These are phyloP conservation scores for Dipodascus albidus DNA, from an alignment of 805 yeast species.

Conservation along the genomic window DNA sequence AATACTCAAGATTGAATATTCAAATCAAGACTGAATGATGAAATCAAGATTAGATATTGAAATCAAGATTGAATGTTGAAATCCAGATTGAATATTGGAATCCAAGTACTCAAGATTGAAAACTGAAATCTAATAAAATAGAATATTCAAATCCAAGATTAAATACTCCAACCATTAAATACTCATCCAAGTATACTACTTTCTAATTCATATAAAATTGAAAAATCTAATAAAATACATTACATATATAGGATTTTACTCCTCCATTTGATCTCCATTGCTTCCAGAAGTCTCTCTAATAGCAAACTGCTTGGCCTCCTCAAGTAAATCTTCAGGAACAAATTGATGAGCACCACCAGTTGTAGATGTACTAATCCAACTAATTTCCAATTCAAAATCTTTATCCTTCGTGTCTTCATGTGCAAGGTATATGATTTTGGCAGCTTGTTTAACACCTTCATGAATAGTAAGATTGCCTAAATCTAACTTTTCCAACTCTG, in stretches of 20 bases:
- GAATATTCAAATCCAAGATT: neutral
- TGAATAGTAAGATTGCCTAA: slow-evolving; percentile 53
- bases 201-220: neutral
- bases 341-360: slow-evolving; percentile 72
- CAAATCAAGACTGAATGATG: no score
- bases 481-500: slow-evolving; percentile 86
- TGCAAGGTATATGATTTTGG: slow-evolving; percentile 82
- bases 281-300: slow-evolving; percentile 67
- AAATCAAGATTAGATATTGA: no score
- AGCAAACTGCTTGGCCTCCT: slow-evolving; percentile 77
- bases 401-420: slow-evolving; percentile 98
- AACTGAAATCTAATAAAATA: neutral
- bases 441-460: slow-evolving; percentile 90
- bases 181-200: slow-evolving; percentile 4
- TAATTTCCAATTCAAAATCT: slow-evolving; percentile 87
- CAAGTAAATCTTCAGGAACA: slow-evolving; percentile 68
- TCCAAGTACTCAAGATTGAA: neutral
- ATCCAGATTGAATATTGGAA: no score
- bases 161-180: neutral
- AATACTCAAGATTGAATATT: no score
- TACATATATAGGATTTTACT: slow-evolving; percentile 22
- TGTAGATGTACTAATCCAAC: slow-evolving; percentile 72
- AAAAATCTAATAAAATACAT: neutral
- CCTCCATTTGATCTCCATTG: slow-evolving; percentile 40
- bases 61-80: no score